Percentiles rank a stretch among this genome's conserved stretches.
Conservation (phyloP, 345 rosid genomes). For the Eutrema yunnanense region DNA sequence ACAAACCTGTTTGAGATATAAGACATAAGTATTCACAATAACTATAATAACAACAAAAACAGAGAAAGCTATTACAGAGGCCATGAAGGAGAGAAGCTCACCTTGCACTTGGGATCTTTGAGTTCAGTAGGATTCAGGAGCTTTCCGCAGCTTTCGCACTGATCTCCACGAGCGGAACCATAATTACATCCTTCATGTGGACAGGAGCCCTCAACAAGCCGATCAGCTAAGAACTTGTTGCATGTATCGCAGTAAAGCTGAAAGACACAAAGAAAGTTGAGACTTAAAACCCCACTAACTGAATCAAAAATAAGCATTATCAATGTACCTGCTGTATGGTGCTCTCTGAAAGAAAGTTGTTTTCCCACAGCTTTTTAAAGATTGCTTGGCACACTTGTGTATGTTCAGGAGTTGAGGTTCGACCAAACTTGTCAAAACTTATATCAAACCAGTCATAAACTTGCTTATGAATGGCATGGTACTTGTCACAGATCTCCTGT, state of each 20-base stretch:
- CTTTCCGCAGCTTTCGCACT: constrained; percentile 88
- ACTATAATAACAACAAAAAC: background rate
- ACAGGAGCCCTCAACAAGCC: constrained; percentile 91
- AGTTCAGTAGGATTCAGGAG: constrained; percentile 81
- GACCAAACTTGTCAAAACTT: constrained; percentile 89
- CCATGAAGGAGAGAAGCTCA: background rate
- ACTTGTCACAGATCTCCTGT: constrained; percentile 87
- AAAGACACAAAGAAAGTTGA: constrained; percentile 4
- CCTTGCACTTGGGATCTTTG: constrained; percentile 86
- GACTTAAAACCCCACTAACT: background rate
- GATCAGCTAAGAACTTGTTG: constrained; percentile 76
- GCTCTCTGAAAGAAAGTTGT: constrained; percentile 73
- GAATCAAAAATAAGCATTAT: background rate
- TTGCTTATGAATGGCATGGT: constrained; percentile 77
- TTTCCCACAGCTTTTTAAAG: constrained; percentile 33
- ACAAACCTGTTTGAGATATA: constrained; percentile 51
- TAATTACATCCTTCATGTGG: constrained; percentile 68
- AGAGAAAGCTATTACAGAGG: too few species aligned
- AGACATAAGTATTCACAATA: background rate
- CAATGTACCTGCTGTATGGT: constrained; percentile 68
- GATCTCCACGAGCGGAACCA: constrained; percentile 96
- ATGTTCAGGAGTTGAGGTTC: constrained; percentile 90
- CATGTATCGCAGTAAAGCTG: constrained; percentile 88
- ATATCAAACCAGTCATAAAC: constrained; percentile 93
- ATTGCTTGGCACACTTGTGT: constrained; percentile 83